phyloP scores from a whole-genome alignment of 2,329 filamentous ascomycete genomes.

The Aspergillus quadricinctus region DNA sequence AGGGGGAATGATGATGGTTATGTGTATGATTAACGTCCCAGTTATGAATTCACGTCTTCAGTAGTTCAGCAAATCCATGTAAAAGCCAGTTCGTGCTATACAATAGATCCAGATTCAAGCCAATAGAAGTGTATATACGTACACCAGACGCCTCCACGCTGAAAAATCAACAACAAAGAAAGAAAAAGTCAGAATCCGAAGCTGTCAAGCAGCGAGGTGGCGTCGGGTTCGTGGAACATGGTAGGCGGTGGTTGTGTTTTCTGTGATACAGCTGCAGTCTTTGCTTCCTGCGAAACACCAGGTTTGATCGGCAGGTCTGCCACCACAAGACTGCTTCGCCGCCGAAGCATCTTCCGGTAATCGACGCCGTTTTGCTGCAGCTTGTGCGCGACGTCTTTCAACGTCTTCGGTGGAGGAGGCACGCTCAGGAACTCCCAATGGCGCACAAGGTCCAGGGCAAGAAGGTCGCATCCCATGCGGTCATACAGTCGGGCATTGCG shows the following conservation, averaged over 20 bases:
- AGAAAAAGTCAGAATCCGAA: slow-evolving; percentile 72
- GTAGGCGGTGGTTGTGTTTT: slow-evolving; percentile 61
- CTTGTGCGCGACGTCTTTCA: slow-evolving; percentile 31
- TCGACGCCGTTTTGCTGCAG: slow-evolving; percentile 44
- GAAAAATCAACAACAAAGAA: not conserved
- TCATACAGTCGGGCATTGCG: slow-evolving; percentile 81
- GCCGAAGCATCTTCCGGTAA: slow-evolving; percentile 63
- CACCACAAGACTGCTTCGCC: slow-evolving; percentile 74
- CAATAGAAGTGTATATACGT: slow-evolving; percentile 1
- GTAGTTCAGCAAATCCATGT: not conserved
- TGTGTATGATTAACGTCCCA: not conserved
- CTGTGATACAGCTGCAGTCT: slow-evolving; percentile 25
- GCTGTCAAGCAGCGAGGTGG: slow-evolving; percentile 79
- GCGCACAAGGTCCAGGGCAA: slow-evolving; percentile 71
- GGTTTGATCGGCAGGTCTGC: slow-evolving; percentile 54
- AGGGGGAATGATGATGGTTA: slow-evolving; percentile 4
- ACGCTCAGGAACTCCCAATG: slow-evolving; percentile 48
- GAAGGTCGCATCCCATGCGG: slow-evolving; percentile 87
- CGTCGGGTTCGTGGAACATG: slow-evolving; percentile 88
- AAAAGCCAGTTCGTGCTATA: not conserved
- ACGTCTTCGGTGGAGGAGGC: slow-evolving; percentile 23
- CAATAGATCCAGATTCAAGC: not conserved
- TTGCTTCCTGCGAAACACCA: slow-evolving; percentile 43
- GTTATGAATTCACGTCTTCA: not conserved
- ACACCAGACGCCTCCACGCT: not conserved